Conservation (phyloP, 192 early-diverging fungal species). For the Coemansia sp. region DNA sequence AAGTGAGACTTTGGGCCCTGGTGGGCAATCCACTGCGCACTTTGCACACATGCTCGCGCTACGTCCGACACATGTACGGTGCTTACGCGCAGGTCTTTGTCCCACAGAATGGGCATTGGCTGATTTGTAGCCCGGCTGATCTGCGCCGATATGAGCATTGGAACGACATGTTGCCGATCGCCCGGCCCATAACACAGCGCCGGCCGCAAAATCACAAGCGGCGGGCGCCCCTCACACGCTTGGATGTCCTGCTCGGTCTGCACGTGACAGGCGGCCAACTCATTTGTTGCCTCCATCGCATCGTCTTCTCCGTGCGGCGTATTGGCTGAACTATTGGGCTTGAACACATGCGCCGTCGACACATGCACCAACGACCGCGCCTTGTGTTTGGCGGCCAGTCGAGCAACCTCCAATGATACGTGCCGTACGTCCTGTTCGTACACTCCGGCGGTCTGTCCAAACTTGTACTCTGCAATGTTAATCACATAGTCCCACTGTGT, state of each 20-base stretch:
- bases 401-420: conserved; percentile 73
- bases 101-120: conserved; percentile 95
- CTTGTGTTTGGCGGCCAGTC: conserved; percentile 75
- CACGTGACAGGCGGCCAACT: conserved; percentile 21
- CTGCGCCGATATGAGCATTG: conserved; percentile 89
- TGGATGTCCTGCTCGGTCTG: conserved; percentile 29
- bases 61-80: conserved; percentile 95
- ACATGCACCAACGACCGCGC: conserved; percentile 79
- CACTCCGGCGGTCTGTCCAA: conserved; percentile 80
- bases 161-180: conserved; percentile 68
- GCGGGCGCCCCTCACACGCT: conserved; percentile 54
- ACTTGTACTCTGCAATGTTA: conserved; percentile 93
- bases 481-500: conserved; percentile 86
- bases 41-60: conserved; percentile 59
- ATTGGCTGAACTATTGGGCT: neutral
- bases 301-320: conserved; percentile 18
- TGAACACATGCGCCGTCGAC: conserved; percentile 90
- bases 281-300: conserved; percentile 19
- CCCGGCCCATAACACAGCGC: conserved; percentile 86
- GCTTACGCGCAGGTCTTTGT: conserved; percentile 85
- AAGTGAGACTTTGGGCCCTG: neutral
- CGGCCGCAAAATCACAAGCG: conserved; percentile 82
- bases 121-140: conserved; percentile 79
- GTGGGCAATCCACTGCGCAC: conserved; percentile 33
- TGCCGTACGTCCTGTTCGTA: conserved; percentile 48